phyloP scores from a whole-genome alignment of 2,329 filamentous ascomycete genomes.

The Aspergillus pseudonomiae region DNA sequence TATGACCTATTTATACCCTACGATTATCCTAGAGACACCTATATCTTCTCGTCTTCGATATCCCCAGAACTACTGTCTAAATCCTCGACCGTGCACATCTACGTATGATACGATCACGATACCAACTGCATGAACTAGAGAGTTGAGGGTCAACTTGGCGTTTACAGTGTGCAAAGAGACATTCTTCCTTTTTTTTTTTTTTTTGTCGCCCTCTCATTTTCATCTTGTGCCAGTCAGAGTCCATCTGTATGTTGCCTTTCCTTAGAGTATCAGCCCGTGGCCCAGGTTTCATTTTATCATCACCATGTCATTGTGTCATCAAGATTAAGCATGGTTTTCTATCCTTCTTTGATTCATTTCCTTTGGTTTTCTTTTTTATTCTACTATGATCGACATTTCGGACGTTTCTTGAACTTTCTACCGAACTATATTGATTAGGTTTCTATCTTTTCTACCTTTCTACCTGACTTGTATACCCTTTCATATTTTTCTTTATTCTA shows the following conservation, averaged over 20 bases:
- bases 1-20: constrained; percentile 9
- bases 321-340: constrained; percentile 6
- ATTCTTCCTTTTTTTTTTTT: constrained; percentile 19
- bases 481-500: constrained; percentile 19
- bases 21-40: constrained; percentile 9
- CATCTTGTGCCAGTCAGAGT: constrained; percentile 13
- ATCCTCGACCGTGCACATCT: constrained; percentile 33
- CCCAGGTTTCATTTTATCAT: constrained; percentile 5
- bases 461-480: constrained; percentile 26
- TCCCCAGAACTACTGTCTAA: constrained; percentile 21
- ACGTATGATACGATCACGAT: constrained; percentile 50
- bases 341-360: constrained; percentile 15
- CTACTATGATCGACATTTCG: constrained; percentile 3
- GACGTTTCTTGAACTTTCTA: not conserved
- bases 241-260: constrained; percentile 2
- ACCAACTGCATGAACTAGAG: constrained; percentile 48
- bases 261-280: constrained; percentile 7
- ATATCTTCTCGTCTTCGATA: constrained; percentile 17
- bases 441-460: constrained; percentile 2
- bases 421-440: not conserved
- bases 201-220: constrained; percentile 12
- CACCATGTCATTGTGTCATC: constrained; percentile 6
- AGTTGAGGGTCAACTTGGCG: constrained; percentile 43
- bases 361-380: constrained; percentile 7
- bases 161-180: constrained; percentile 40